Evolutionary conservation across 805 yeast species (phyloP), one percentile per base, ranked within the genome.

Genomic region (Lachancea quebecensis): DNA sequence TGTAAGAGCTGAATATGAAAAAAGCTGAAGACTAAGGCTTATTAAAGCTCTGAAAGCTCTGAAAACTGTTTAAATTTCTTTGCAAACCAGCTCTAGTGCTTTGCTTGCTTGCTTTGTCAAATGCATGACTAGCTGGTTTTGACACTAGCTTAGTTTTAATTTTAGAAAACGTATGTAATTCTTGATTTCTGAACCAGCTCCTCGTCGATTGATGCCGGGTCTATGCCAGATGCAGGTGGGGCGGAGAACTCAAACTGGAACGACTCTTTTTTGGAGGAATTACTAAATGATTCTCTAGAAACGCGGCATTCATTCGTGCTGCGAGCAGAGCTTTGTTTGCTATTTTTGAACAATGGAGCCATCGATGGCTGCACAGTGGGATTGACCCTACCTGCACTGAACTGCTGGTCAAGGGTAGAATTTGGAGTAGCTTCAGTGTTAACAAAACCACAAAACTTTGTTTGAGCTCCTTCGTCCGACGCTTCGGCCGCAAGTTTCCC

Each of bases 1-100:
- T 66, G 43, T 63, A 58, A 50, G 8, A 16, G 16, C 18, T 30
- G 8, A 7, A 4, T 21, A 21, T 21, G 33, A 8, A 30, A 14
- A 12, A 30, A 10, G 31, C 31, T 29, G 31, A 29, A 29, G 9
- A 10, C 31, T 29, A 9, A 29, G 31, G 9, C 11, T 29, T 29
- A 29, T 11, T 29, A 10, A 29, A 9, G 9, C 9, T 29, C 11
- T 9, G 10, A 29, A 29, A 30, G 33, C 8, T 30, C 5, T 30
- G 12, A 12, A 30, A 8, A 4, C 12, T 30, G 33, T 9, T 11
- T 30, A 12, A 30, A 14, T 30, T 11, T 5, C 33, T 30, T 30
- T 9, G 14, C 25, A 21, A 7, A 21, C 25, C 25, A 21, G 7
- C 7, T 21, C 7, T 21, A 21, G 25, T 21, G 7, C 7, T 21